These are phyloP conservation scores for Talaromyces marneffei DNA, from an alignment of 2,329 filamentous ascomycete species.

Conservation along the genomic window DNA sequence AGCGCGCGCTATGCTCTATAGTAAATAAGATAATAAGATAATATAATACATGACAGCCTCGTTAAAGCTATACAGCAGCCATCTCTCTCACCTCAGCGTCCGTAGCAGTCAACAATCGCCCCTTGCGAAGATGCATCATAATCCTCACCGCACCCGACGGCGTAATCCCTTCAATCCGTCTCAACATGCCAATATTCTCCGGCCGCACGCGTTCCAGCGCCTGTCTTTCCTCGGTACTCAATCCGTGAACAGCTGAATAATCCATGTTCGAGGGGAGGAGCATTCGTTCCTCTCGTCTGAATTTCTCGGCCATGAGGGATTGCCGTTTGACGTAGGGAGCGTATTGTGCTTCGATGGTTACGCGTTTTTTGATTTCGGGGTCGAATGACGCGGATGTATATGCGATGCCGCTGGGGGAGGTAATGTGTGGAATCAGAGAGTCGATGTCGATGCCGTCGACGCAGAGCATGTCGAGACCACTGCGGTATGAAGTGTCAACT, in stretches of 20 bases:
- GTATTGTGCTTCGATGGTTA: slow-evolving; percentile 77
- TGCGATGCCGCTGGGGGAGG: slow-evolving; percentile 20
- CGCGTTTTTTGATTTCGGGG: slow-evolving; percentile 57
- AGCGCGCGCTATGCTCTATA: slow-evolving; percentile 2
- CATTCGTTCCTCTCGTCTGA: slow-evolving; percentile 71
- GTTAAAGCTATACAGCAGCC: neutral
- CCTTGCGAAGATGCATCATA: slow-evolving; percentile 37
- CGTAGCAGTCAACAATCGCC: neutral
- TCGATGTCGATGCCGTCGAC: slow-evolving; percentile 56
- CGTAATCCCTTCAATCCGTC: slow-evolving; percentile 71
- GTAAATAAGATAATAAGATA: no score
- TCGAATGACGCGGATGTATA: slow-evolving; percentile 49
- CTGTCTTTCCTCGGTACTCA: slow-evolving; percentile 73
- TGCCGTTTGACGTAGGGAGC: slow-evolving; percentile 79
- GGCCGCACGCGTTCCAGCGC: slow-evolving; percentile 66
- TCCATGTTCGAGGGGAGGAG: slow-evolving; percentile 67
- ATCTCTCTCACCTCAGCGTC: neutral
- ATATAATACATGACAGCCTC: neutral
- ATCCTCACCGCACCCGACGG: slow-evolving; percentile 41
- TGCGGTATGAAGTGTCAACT: slow-evolving; percentile 60
- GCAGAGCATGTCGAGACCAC: slow-evolving; percentile 73
- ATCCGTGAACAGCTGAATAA: slow-evolving; percentile 65
- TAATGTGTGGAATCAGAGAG: slow-evolving; percentile 52
- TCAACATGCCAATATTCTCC: slow-evolving; percentile 81
- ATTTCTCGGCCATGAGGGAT: slow-evolving; percentile 57